Base-by-base conservation (phyloP, 306 rosid species). In the Dicorynia guianensis region DNA sequence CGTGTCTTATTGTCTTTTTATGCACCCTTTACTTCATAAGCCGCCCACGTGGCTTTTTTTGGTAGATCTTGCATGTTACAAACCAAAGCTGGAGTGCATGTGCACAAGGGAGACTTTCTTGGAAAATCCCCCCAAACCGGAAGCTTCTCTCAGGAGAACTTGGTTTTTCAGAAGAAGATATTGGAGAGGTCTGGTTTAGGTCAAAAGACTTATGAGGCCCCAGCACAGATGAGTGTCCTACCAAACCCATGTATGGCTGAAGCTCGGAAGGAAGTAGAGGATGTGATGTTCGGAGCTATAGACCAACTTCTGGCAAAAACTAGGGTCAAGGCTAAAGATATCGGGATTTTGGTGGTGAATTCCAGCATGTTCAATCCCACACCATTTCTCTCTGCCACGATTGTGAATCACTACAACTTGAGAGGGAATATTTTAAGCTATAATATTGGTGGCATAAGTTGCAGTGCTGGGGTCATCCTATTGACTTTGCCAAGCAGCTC, bases 201-300 rank as follows among this genome's bases (percentile, higher is more conserved):
- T 0, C 92, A 95, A 54, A 89, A 79, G 40, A 92, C 98, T 0
- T 95, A 89, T 52, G 81, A 92, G 79, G 97, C 98, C 0, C 89
- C 88, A 47, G 97, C 96, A 0, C 80, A 90, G 8, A 12, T 92
- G 57, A 66, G 85, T 36, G 66, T 89, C 7, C 97, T 97, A 6
- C 90, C 98, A 0, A 91, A 92, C 18, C 95, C 96, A 0, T 76
- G 87, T 39, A 89, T 94, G 97, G 93, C 38, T 14, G 98, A 90
- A 78, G 97, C 97, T 0, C 78, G 95, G 82, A 94, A 92, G 72
- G 98, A 94, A 58, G 97, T 97, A 0, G 97, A 94, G 86, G 52
- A 25, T 1, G 30, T 25, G 30, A 25, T 25, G 30, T 35, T 85
- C 6, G 91, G 91, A 1, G 89, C 87, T 7, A 85, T 87, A 19